phyloP scores from a whole-genome alignment of 2,329 filamentous ascomycete species.

The Cladosporium cucumerinum region DNA sequence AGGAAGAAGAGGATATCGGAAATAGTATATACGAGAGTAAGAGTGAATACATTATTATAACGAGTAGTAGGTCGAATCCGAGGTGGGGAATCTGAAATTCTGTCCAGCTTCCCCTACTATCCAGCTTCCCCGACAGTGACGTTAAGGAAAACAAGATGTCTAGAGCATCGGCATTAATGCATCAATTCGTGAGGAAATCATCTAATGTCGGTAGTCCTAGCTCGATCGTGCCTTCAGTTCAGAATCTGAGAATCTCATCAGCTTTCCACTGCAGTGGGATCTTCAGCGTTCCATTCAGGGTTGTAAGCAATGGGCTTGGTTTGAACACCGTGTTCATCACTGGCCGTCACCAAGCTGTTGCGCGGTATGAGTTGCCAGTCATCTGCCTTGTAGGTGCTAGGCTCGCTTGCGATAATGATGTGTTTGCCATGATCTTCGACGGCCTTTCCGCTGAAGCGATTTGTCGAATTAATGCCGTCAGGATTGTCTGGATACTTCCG shows the following conservation, averaged over 20 bases:
- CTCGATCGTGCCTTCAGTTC: background rate
- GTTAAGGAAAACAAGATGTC: background rate
- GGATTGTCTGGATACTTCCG: conserved; percentile 51
- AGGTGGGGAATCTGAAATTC: too few species aligned
- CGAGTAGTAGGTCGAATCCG: too few species aligned
- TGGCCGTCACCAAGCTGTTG: conserved; percentile 46
- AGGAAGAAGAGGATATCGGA: too few species aligned
- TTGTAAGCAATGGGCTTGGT: conserved; percentile 41
- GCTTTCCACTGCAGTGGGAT: conserved; percentile 25
- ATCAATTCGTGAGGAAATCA: background rate
- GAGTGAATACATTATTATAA: too few species aligned
- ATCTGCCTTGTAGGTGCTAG: conserved; percentile 50
- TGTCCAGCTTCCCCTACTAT: too few species aligned
- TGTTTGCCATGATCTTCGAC: conserved; percentile 47
- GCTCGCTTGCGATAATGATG: conserved; percentile 54
- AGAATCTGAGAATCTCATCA: background rate
- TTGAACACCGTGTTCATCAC: conserved; percentile 38
- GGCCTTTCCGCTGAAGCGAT: conserved; percentile 33
- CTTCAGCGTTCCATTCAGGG: conserved; percentile 38
- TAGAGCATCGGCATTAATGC: background rate
- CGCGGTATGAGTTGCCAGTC: conserved; percentile 52
- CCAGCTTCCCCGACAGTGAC: too few species aligned
- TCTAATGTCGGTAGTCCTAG: background rate
- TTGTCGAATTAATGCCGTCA: conserved; percentile 39
- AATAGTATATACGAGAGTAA: too few species aligned